Percentiles rank a stretch among this genome's conserved stretches.
Conservation (phyloP, 345 rosid genomes). For the Sisymbrium irio region DNA sequence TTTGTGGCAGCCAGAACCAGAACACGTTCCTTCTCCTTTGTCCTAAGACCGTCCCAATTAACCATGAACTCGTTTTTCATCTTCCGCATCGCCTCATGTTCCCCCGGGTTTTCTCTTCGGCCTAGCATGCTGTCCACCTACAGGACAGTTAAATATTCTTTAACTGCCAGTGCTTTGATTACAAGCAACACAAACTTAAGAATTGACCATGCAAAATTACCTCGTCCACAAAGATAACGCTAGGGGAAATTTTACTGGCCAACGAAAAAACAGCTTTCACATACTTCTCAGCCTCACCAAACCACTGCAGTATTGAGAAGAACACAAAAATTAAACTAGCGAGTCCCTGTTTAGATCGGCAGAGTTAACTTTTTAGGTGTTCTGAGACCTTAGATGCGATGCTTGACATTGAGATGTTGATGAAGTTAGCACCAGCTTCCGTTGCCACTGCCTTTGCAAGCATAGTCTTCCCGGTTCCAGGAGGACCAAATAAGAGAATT, state of each 20-base stretch:
- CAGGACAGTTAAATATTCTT: conserved; percentile 4
- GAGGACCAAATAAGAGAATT: conserved; percentile 89
- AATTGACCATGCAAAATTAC: conserved; percentile 35
- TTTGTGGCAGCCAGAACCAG: conserved; percentile 96
- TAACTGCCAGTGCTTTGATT: neutral
- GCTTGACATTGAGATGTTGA: conserved; percentile 89
- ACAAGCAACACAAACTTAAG: neutral
- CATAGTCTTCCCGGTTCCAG: conserved; percentile 97
- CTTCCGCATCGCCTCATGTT: conserved; percentile 88
- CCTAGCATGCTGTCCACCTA: conserved; percentile 98
- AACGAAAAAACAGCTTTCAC: conserved; percentile 89
- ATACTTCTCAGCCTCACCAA: conserved; percentile 95
- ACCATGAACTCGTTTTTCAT: conserved; percentile 97
- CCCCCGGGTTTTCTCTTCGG: conserved; percentile 78
- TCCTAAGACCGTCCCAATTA: conserved; percentile 85
- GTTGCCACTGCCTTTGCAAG: conserved; percentile 97
- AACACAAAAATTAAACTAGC: neutral
- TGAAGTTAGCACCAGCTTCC: conserved; percentile 97
- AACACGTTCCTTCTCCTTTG: conserved; percentile 81
- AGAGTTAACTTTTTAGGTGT: neutral
- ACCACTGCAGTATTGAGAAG: conserved; percentile 58
- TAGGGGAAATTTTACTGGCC: conserved; percentile 88
- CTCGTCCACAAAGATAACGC: conserved; percentile 93
- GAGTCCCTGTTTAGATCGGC: neutral
- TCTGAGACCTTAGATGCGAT: conserved; percentile 75